These are phyloP conservation scores for Claviceps lovelessii DNA, from an alignment of 2,329 filamentous ascomycete species.

Conservation along the genomic window DNA sequence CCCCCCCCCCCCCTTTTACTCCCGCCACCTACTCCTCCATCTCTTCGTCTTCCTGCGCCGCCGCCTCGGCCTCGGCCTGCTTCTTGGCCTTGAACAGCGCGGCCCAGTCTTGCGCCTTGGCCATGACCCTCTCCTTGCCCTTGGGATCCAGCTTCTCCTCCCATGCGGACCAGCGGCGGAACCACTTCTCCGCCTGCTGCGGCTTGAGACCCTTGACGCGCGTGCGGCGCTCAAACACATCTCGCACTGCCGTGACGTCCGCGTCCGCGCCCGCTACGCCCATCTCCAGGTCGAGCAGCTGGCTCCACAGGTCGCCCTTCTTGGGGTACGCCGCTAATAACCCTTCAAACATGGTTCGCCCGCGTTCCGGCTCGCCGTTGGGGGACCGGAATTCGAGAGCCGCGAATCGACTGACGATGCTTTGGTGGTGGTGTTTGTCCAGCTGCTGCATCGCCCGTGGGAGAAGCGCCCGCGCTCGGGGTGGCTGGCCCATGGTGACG, in stretches of 20 bases:
- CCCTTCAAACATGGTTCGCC: slow-evolving; percentile 86
- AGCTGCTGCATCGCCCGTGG: slow-evolving; percentile 76
- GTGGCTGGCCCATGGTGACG: slow-evolving; percentile 52
- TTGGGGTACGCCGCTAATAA: slow-evolving; percentile 75
- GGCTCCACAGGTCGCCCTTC: slow-evolving; percentile 84
- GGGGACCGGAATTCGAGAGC: slow-evolving; percentile 79
- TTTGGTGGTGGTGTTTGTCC: slow-evolving; percentile 45
- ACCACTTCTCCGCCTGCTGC: slow-evolving; percentile 72
- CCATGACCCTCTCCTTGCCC: slow-evolving; percentile 55
- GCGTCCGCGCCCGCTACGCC: slow-evolving; percentile 37
- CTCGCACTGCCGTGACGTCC: slow-evolving; percentile 44
- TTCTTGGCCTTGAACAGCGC: slow-evolving; percentile 34
- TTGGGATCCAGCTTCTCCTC: slow-evolving; percentile 59
- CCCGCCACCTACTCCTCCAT: slow-evolving; percentile 5
- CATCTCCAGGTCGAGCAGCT: slow-evolving; percentile 76
- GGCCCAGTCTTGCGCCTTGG: slow-evolving; percentile 57
- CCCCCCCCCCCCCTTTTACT: background rate
- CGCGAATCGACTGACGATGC: slow-evolving; percentile 75
- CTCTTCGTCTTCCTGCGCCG: slow-evolving; percentile 20
- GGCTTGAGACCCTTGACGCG: slow-evolving; percentile 60
- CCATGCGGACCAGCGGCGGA: slow-evolving; percentile 83
- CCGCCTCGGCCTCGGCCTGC: slow-evolving; percentile 23
- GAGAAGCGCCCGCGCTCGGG: slow-evolving; percentile 64
- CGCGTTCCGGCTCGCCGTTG: slow-evolving; percentile 74
- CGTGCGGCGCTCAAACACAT: slow-evolving; percentile 69